Percentiles rank a stretch among this genome's conserved stretches.
Evolutionary conservation across 2,329 filamentous ascomycete species (phyloP).

Genomic region (Beauveria rudraprayagi): DNA sequence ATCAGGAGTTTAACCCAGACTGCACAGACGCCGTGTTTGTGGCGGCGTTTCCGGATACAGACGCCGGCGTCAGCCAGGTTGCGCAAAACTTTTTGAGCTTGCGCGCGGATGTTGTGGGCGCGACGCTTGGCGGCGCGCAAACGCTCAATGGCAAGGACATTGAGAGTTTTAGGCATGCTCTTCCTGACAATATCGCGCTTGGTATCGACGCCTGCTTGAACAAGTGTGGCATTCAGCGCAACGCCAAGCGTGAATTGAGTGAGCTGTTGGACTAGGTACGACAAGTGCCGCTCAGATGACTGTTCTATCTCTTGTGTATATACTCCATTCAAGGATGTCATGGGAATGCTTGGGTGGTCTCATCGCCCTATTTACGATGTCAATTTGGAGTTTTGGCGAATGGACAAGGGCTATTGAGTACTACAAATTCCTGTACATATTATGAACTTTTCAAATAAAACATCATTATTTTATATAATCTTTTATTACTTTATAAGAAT

Average conservation of each 20-base stretch:
- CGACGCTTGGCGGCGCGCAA: constrained; percentile 30
- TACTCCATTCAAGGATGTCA: background rate
- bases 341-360: background rate
- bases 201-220: constrained; percentile 43
- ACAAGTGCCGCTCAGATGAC: no score
- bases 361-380: background rate
- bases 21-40: constrained; percentile 41
- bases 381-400: background rate
- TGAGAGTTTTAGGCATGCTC: constrained; percentile 29
- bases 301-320: background rate
- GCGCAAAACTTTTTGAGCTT: constrained; percentile 40
- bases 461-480: no score
- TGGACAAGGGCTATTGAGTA: no score
- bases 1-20: constrained; percentile 44
- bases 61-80: constrained; percentile 37
- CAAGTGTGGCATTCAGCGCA: constrained; percentile 36
- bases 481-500: no score
- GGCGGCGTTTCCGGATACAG: constrained; percentile 37
- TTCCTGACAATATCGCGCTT: constrained; percentile 41
- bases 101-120: constrained; percentile 26
- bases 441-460: no score
- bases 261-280: constrained; percentile 13
- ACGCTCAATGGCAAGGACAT: constrained; percentile 33
- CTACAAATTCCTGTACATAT: no score
- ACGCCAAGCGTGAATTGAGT: constrained; percentile 23